Evolutionary conservation across 1,284 basidiomycete genomes (phyloP).

Genomic region (Naganishia sp.): DNA sequence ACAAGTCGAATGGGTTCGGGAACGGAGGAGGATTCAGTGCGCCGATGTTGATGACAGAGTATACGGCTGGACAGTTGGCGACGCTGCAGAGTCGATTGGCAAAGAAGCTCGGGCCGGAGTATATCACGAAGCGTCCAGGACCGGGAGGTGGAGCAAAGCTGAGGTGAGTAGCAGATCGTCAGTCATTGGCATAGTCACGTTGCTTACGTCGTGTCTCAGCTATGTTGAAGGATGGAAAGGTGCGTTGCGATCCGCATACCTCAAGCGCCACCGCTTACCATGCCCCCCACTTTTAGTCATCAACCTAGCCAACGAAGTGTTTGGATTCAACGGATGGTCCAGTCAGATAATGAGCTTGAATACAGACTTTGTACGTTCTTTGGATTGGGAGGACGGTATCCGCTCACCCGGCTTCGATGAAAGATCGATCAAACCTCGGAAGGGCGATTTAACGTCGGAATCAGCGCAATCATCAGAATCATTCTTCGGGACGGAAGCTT

Average conservation of each 20-base stretch:
- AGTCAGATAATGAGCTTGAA: conserved; percentile 76
- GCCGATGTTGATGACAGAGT: conserved; percentile 39
- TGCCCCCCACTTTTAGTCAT: conserved; percentile 61
- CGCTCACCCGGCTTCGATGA: too few species aligned
- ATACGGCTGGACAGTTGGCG: conserved; percentile 65
- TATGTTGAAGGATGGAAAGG: conserved; percentile 96
- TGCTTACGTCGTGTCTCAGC: conserved; percentile 53
- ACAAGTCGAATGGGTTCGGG: conserved; percentile 3
- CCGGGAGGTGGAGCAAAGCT: conserved; percentile 80
- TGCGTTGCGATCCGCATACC: conserved; percentile 33
- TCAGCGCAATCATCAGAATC: conserved; percentile 82
- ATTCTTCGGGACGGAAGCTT: conserved; percentile 83
- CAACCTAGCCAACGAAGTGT: conserved; percentile 95
- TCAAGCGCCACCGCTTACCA: not conserved
- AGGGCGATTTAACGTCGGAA: conserved; percentile 69
- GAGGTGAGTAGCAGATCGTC: conserved; percentile 41
- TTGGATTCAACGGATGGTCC: conserved; percentile 98
- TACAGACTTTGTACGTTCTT: conserved; percentile 61
- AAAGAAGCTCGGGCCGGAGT: conserved; percentile 90
- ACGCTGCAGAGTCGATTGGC: conserved; percentile 78
- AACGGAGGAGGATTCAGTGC: conserved; percentile 15
- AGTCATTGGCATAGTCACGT: not conserved
- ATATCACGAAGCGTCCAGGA: conserved; percentile 82
- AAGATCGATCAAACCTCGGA: conserved; percentile 27
- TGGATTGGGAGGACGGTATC: not conserved